These are phyloP conservation scores for Periglandula ipomoeae DNA, from an alignment of 2,329 filamentous ascomycete species.

Conservation along the genomic window DNA sequence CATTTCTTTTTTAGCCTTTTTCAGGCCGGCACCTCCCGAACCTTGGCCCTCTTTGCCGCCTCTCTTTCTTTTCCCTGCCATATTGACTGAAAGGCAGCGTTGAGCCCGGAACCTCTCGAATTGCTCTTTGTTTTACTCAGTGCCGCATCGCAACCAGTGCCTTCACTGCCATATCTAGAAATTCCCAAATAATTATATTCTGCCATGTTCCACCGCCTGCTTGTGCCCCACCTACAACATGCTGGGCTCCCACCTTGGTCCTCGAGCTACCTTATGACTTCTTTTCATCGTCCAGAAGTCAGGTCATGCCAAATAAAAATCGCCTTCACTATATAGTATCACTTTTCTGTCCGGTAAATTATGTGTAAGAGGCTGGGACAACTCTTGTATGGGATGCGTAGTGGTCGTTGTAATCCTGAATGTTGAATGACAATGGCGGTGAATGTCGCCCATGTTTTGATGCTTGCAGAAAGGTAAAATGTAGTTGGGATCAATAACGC, in stretches of 20 bases:
- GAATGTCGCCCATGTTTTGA: not conserved
- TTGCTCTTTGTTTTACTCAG: too few species aligned
- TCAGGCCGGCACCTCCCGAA: constrained; percentile 12
- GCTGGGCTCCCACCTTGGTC: too few species aligned
- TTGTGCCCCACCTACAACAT: constrained; percentile 3
- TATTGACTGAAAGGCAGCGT: constrained; percentile 7
- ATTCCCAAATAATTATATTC: constrained; percentile 5
- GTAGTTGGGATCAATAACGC: too few species aligned
- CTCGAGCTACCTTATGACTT: not conserved
- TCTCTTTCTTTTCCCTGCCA: constrained; percentile 28
- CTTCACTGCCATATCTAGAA: not conserved
- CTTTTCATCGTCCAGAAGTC: not conserved
- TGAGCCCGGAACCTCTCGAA: too few species aligned
- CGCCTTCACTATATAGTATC: too few species aligned
- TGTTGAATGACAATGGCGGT: not conserved
- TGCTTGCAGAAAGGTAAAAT: not conserved
- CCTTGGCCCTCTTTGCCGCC: constrained; percentile 22
- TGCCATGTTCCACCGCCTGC: constrained; percentile 5
- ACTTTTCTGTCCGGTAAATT: too few species aligned
- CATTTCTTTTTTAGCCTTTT: constrained; percentile 23
- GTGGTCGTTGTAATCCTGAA: not conserved
- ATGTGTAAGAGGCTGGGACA: too few species aligned
- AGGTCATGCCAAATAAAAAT: not conserved
- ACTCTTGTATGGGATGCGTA: not conserved
- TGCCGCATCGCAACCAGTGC: not conserved